Evolutionary conservation across 1,284 basidiomycete species (phyloP).

Genomic region (Coriolopsis trogii): DNA sequence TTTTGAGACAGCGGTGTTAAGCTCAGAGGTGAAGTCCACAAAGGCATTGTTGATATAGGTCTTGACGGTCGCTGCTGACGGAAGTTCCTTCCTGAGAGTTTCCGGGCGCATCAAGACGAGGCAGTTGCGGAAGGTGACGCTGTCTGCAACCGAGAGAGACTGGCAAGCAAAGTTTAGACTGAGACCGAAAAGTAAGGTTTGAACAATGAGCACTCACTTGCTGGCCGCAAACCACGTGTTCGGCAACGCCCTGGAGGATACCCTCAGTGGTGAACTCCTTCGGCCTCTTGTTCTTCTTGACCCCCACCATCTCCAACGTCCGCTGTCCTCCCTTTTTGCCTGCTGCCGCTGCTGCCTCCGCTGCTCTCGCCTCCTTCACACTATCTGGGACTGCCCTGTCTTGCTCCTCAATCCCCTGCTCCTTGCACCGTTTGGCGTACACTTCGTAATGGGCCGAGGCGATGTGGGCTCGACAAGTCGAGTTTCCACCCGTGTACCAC

Average conservation of each 20-base stretch:
- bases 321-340: background rate
- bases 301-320: background rate
- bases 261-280: no score
- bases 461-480: background rate
- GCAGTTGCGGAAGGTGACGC: constrained; percentile 11
- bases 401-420: background rate
- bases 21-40: background rate
- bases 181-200: no score
- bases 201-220: no score
- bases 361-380: background rate
- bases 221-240: no score
- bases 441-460: background rate
- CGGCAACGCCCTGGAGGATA: no score
- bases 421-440: background rate
- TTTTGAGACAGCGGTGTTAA: background rate
- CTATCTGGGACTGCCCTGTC: background rate
- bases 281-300: no score
- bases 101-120: constrained; percentile 7
- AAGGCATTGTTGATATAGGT: constrained; percentile 6
- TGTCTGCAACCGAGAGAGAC: no score
- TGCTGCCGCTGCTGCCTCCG: background rate
- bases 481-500: background rate
- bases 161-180: no score
- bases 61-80: background rate
- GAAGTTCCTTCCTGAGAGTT: background rate